Evolutionary conservation across 2,329 filamentous ascomycete genomes (phyloP).

Genomic region (Aspergillus quadricinctus): DNA sequence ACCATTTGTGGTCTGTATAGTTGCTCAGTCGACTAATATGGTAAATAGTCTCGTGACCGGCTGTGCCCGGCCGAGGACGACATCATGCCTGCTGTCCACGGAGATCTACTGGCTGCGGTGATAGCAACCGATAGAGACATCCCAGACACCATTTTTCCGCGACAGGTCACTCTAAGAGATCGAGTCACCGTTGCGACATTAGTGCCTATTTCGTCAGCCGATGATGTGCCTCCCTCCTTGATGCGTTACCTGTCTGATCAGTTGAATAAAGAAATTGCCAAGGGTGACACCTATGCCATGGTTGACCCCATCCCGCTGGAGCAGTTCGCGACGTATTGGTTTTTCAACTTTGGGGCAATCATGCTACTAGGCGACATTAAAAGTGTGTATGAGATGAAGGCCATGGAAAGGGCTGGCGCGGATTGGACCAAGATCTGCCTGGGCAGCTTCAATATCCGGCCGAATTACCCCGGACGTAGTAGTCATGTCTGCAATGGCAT

Average conservation of each 20-base stretch:
- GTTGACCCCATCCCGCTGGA: constrained; percentile 69
- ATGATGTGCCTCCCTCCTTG: constrained; percentile 70
- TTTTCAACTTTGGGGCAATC: constrained; percentile 82
- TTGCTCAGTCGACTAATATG: constrained; percentile 25
- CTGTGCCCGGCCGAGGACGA: constrained; percentile 19
- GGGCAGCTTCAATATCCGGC: constrained; percentile 90
- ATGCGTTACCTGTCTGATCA: constrained; percentile 75
- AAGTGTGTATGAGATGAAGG: constrained; percentile 51
- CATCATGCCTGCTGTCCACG: constrained; percentile 35
- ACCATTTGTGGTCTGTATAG: background rate
- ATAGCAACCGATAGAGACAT: constrained; percentile 45
- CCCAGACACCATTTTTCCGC: constrained; percentile 64
- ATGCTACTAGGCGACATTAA: constrained; percentile 78
- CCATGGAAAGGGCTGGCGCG: constrained; percentile 49
- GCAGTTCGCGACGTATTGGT: constrained; percentile 79
- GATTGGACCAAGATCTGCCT: constrained; percentile 80
- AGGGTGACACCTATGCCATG: constrained; percentile 90
- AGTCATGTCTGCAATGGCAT: constrained; percentile 80
- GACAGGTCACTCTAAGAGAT: constrained; percentile 77
- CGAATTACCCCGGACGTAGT: constrained; percentile 86
- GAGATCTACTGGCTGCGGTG: constrained; percentile 28
- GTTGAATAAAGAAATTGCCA: constrained; percentile 85
- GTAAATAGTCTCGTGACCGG: constrained; percentile 34
- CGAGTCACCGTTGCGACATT: constrained; percentile 79
- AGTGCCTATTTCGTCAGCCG: constrained; percentile 72